Percentiles rank a stretch among this genome's conserved stretches.
Conservation (phyloP, 768 basidiomycete genomes). For the Leccinum imitatum region DNA sequence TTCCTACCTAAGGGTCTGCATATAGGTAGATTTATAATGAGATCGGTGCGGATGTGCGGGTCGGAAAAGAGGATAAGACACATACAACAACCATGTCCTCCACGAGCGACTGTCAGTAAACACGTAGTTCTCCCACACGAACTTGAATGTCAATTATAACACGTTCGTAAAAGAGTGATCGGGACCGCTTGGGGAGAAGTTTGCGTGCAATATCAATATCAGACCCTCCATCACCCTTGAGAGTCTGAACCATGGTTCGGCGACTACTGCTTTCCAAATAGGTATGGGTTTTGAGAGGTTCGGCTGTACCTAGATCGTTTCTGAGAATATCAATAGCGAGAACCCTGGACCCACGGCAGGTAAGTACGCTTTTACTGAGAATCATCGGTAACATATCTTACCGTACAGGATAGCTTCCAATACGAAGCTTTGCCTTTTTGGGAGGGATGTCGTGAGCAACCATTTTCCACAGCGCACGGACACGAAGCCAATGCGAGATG, state of each 20-base stretch:
- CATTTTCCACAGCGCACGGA: neutral
- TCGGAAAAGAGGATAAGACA: neutral
- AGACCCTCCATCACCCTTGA: too few species aligned
- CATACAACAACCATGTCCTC: constrained; percentile 32
- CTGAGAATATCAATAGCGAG: constrained; percentile 10
- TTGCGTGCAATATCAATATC: too few species aligned
- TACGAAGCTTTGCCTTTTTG: constrained; percentile 20
- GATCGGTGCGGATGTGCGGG: constrained; percentile 1
- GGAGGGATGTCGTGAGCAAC: constrained; percentile 6
- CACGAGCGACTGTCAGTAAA: constrained; percentile 23
- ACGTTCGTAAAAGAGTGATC: constrained; percentile 29
- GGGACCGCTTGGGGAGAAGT: constrained; percentile 1
- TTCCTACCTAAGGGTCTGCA: too few species aligned
- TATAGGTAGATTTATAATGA: neutral
- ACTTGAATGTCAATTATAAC: too few species aligned
- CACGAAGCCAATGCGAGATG: neutral
- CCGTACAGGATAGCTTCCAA: constrained; percentile 22
- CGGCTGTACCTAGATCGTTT: too few species aligned
- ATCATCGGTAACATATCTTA: neutral
- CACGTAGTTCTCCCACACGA: constrained; percentile 28
- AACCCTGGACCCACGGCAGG: constrained; percentile 23
- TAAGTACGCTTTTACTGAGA: neutral
- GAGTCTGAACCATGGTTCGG: too few species aligned
- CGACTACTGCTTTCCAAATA: too few species aligned
- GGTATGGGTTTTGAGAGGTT: too few species aligned